Conservation (phyloP, 225 moss, liverwort and hornwort species). For the Climacium dendroides region DNA sequence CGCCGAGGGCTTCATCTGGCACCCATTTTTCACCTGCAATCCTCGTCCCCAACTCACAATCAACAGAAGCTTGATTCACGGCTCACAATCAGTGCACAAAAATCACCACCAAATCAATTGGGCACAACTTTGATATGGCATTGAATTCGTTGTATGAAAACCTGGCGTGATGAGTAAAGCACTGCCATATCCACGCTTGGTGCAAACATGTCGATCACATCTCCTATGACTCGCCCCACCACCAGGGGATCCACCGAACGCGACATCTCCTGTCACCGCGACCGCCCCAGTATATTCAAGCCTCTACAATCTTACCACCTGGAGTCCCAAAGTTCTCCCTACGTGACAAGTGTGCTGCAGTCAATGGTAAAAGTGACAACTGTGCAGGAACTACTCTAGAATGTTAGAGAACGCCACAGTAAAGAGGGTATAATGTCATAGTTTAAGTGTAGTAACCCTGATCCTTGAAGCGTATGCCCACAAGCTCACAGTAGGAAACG, state of each 20-base stretch:
- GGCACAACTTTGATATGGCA: not conserved
- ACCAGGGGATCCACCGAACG: constrained; percentile 94
- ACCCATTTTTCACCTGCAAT: constrained; percentile 78
- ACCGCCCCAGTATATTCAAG: not conserved
- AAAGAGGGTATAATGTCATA: not conserved
- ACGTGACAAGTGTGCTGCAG: not conserved
- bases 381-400: not conserved
- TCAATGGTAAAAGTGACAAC: not conserved
- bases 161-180: constrained; percentile 58
- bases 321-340: not conserved
- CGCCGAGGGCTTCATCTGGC: constrained; percentile 91
- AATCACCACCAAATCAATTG: not conserved
- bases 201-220: constrained; percentile 80
- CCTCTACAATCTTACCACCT: not conserved
- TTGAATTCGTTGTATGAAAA: not conserved
- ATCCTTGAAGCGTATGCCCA: not conserved
- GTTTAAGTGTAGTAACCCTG: not conserved
- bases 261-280: constrained; percentile 42
- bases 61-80: not conserved
- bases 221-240: constrained; percentile 87
- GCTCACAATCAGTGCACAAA: not conserved
- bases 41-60: not conserved
- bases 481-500: not conserved
- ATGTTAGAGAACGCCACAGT: not conserved
- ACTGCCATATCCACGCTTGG: constrained; percentile 76